Percentiles rank a stretch among this genome's conserved stretches.
Conservation (phyloP, 352 stramenopile species). For the Globisporangium polare region DNA sequence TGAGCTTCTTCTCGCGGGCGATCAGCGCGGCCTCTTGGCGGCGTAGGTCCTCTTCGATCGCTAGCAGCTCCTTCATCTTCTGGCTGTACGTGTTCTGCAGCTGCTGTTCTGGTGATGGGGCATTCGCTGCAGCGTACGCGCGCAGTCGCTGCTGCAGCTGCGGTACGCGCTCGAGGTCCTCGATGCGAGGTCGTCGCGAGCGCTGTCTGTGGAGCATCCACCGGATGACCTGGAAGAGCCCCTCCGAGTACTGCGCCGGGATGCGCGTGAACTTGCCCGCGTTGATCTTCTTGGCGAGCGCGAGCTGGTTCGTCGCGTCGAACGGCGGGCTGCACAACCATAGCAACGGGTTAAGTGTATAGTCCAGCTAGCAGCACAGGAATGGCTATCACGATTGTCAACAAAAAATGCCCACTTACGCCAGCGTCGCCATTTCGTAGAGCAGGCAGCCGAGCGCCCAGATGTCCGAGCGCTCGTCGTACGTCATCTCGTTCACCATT, state of each 20-base stretch:
- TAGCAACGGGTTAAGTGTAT: background rate
- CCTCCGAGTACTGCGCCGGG: constrained; percentile 88
- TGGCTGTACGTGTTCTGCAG: constrained; percentile 79
- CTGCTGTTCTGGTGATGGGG: constrained; percentile 53
- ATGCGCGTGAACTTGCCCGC: constrained; percentile 90
- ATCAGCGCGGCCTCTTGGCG: constrained; percentile 81
- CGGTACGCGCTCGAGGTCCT: constrained; percentile 81
- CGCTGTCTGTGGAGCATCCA: constrained; percentile 89
- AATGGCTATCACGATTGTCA: background rate
- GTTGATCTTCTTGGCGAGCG: constrained; percentile 93
- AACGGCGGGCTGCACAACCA: constrained; percentile 71
- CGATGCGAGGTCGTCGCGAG: constrained; percentile 75
- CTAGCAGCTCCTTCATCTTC: constrained; percentile 87
- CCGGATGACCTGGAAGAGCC: constrained; percentile 86
- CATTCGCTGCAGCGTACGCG: constrained; percentile 66
- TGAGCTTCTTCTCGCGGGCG: constrained; percentile 82
- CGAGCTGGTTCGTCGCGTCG: constrained; percentile 90
- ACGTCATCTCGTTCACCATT: constrained; percentile 92
- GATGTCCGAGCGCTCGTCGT: constrained; percentile 91
- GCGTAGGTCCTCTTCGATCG: constrained; percentile 82
- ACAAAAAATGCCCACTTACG: constrained; percentile 32
- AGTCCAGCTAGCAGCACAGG: too few species aligned
- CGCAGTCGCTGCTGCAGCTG: constrained; percentile 78
- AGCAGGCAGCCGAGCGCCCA: constrained; percentile 89
- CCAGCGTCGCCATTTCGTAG: constrained; percentile 89